Percentiles rank a stretch among this genome's conserved stretches.
These are phyloP conservation scores for Podila horticola DNA, from an alignment of 192 early-diverging fungal species.

Conservation along the genomic window DNA sequence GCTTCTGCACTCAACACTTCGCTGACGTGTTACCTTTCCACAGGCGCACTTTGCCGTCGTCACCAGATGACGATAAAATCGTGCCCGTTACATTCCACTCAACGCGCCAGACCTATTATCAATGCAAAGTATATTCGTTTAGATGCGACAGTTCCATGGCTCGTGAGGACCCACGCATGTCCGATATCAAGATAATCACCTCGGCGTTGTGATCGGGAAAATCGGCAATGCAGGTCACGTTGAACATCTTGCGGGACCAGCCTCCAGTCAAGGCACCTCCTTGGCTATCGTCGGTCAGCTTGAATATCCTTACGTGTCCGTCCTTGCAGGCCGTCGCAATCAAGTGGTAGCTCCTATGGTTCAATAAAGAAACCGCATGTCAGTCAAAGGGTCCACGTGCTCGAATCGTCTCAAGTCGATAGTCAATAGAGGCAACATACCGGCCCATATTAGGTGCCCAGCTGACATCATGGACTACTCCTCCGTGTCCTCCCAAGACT, in stretches of 20 bases:
- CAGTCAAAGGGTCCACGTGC: background rate
- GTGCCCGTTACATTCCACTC: slow-evolving; percentile 91
- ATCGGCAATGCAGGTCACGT: slow-evolving; percentile 63
- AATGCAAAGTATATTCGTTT: too few species aligned
- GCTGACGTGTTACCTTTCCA: slow-evolving; percentile 71
- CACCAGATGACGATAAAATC: slow-evolving; percentile 79
- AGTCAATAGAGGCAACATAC: slow-evolving; percentile 16
- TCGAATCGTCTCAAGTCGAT: background rate
- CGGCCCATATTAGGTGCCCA: slow-evolving; percentile 79
- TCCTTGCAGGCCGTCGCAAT: slow-evolving; percentile 88
- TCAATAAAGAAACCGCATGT: background rate
- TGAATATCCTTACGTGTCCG: slow-evolving; percentile 80
- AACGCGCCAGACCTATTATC: slow-evolving; percentile 77
- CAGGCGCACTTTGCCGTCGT: slow-evolving; percentile 83
- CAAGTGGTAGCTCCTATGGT: slow-evolving; percentile 74
- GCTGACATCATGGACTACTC: slow-evolving; percentile 73
- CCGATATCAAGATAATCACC: slow-evolving; percentile 14
- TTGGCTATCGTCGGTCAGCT: slow-evolving; percentile 61
- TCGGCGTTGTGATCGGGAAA: slow-evolving; percentile 75
- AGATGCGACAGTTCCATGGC: too few species aligned
- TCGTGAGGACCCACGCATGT: too few species aligned
- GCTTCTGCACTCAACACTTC: too few species aligned
- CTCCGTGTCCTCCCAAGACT: slow-evolving; percentile 66
- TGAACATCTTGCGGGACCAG: slow-evolving; percentile 55
- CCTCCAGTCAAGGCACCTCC: slow-evolving; percentile 41